Conservation (phyloP, 768 basidiomycete genomes). For the Inosperma sp. region DNA sequence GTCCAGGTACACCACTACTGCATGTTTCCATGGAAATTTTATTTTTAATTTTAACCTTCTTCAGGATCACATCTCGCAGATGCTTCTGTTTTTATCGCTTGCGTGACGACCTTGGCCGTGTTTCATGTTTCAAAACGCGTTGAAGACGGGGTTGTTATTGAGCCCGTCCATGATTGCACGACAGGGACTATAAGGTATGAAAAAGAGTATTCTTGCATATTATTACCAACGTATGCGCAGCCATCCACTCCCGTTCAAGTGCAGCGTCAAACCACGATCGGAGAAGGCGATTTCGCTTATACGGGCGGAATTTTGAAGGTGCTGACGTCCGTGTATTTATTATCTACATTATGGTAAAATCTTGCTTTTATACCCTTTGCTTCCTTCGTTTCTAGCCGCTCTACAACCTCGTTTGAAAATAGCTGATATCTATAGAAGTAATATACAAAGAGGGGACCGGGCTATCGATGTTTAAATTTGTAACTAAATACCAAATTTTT, state of each 20-base stretch:
- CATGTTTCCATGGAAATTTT: constrained; percentile 1
- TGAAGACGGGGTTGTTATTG: constrained; percentile 42
- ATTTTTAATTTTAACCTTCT: constrained; percentile 7
- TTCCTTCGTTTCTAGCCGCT: not conserved
- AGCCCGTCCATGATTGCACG: constrained; percentile 53
- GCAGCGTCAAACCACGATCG: constrained; percentile 56
- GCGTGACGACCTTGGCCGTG: constrained; percentile 48
- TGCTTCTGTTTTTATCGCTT: constrained; percentile 48
- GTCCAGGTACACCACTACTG: constrained; percentile 37
- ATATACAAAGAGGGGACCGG: not conserved
- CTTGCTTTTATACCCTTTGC: constrained; percentile 25
- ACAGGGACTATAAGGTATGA: constrained; percentile 60
- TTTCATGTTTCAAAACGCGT: constrained; percentile 47
- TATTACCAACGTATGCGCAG: constrained; percentile 25
- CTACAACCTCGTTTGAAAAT: constrained; percentile 4
- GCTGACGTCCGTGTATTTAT: constrained; percentile 29
- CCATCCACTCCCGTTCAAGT: constrained; percentile 61
- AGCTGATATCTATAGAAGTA: constrained; percentile 12
- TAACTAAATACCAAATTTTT: not conserved
- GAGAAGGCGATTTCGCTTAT: constrained; percentile 52
- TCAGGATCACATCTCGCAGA: constrained; percentile 52
- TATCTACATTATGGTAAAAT: constrained; percentile 20
- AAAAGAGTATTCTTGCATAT: not conserved
- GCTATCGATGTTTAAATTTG: not conserved
- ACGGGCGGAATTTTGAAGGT: constrained; percentile 40